phyloP scores from a whole-genome alignment of 2,329 filamentous ascomycete genomes.

The Alternaria dauci region DNA sequence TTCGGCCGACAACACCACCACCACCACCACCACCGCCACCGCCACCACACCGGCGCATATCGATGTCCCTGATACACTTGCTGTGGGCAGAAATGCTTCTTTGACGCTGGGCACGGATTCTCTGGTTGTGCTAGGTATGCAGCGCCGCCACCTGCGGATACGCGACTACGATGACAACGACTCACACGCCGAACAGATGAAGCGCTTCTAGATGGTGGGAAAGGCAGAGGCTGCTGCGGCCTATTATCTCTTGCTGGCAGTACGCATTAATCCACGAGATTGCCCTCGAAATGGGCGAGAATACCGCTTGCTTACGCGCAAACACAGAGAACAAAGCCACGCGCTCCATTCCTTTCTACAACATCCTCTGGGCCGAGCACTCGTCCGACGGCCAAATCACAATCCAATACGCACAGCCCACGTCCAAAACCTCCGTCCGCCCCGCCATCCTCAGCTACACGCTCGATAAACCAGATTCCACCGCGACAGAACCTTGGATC shows the following conservation, averaged over 20 bases:
- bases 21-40: too few species aligned
- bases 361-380: conserved; percentile 82
- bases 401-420: conserved; percentile 74
- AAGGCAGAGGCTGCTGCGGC: conserved; percentile 64
- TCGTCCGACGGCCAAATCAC: conserved; percentile 65
- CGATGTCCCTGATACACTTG: conserved; percentile 53
- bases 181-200: conserved; percentile 59
- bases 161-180: conserved; percentile 12
- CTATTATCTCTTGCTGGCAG: conserved; percentile 60
- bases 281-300: not conserved
- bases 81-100: conserved; percentile 66
- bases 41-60: conserved; percentile 1
- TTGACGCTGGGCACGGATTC: conserved; percentile 69
- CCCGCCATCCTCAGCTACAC: conserved; percentile 69
- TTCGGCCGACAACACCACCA: conserved; percentile 8
- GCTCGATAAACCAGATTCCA: conserved; percentile 61
- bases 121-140: conserved; percentile 66
- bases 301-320: conserved; percentile 16
- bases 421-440: conserved; percentile 65
- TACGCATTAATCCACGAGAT: conserved; percentile 35
- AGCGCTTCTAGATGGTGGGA: conserved; percentile 57
- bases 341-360: conserved; percentile 76
- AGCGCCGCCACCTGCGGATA: not conserved
- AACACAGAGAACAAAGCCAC: conserved; percentile 58
- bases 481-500: conserved; percentile 68